These are phyloP conservation scores for Grigorovia yakushimaensis DNA, from an alignment of 805 yeast species.

Conservation along the genomic window DNA sequence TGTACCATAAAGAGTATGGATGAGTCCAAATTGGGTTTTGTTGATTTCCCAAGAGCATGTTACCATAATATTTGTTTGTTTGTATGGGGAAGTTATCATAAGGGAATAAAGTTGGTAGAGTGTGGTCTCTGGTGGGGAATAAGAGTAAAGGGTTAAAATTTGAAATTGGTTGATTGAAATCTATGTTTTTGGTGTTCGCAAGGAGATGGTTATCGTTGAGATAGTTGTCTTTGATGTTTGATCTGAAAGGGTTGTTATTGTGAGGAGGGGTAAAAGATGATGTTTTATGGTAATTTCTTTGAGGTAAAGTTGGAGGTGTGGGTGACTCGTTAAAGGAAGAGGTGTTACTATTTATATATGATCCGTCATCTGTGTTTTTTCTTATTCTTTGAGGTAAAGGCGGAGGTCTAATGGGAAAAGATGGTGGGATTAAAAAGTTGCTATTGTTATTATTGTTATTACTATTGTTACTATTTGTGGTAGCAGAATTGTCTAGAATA, in stretches of 20 bases:
- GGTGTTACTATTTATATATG: too few relatives aligned
- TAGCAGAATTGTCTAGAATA: too few relatives aligned
- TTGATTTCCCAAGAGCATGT: conserved; percentile 57
- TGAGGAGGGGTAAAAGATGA: background rate
- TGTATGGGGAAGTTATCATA: conserved; percentile 40
- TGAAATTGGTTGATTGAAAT: background rate
- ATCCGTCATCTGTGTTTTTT: too few relatives aligned
- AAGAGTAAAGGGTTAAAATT: background rate
- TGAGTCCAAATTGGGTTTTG: conserved; percentile 70
- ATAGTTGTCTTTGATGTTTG: background rate
- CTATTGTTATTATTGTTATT: too few relatives aligned
- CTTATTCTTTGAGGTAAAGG: too few relatives aligned
- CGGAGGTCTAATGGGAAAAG: too few relatives aligned
- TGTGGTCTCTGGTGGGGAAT: conserved; percentile 26
- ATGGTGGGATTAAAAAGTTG: too few relatives aligned
- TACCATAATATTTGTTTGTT: conserved; percentile 74
- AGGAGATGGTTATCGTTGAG: too few relatives aligned
- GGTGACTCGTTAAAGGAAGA: background rate
- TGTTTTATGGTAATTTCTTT: background rate
- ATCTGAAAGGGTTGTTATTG: background rate
- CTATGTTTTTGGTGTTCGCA: too few relatives aligned
- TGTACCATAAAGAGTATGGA: conserved; percentile 68
- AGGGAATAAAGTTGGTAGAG: conserved; percentile 25
- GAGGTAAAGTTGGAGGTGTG: background rate
- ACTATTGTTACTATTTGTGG: too few relatives aligned